Evolutionary conservation across 805 yeast genomes (phyloP).

Genomic region (Wickerhamiella musiphila): DNA sequence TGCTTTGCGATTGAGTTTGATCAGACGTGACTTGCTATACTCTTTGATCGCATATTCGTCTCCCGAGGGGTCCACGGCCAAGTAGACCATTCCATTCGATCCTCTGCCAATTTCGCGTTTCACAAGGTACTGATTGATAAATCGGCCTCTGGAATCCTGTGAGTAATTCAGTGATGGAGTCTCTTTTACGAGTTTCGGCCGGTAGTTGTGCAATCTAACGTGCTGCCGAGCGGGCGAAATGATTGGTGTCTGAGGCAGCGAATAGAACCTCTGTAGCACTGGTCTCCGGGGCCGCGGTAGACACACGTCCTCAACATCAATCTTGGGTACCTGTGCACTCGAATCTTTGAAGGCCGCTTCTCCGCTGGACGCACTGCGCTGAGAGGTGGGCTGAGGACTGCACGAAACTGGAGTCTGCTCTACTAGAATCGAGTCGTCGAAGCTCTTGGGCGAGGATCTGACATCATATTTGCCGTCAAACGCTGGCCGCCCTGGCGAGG

Average conservation of each 20-base stretch:
- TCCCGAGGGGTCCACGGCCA: slow-evolving; percentile 57
- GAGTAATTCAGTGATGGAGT: slow-evolving; percentile 17
- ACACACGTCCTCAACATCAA: too few species aligned
- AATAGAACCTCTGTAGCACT: slow-evolving; percentile 19
- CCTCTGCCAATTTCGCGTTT: slow-evolving; percentile 75
- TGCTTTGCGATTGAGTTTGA: slow-evolving; percentile 19
- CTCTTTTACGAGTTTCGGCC: slow-evolving; percentile 21
- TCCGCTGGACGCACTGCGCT: too few species aligned
- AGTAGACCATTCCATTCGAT: slow-evolving; percentile 72
- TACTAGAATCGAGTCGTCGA: too few species aligned
- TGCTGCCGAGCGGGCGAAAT: slow-evolving; percentile 22
- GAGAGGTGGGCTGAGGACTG: too few species aligned
- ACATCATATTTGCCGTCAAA: too few species aligned
- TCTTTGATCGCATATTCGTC: slow-evolving; percentile 28
- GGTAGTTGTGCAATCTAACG: slow-evolving; percentile 19
- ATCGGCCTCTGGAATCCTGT: slow-evolving; percentile 18
- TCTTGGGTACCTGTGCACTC: too few species aligned
- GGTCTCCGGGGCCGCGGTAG: slow-evolving; percentile 15
- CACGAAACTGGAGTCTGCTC: too few species aligned
- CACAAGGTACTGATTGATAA: slow-evolving; percentile 38
- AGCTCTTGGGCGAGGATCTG: too few species aligned
- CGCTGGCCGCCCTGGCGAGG: too few species aligned
- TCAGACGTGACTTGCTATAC: slow-evolving; percentile 23
- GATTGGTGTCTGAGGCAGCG: slow-evolving; percentile 18
- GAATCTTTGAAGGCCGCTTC: too few species aligned